Evolutionary conservation across 768 basidiomycete genomes (phyloP).

Genomic region (Leucocoprinus leucothites): DNA sequence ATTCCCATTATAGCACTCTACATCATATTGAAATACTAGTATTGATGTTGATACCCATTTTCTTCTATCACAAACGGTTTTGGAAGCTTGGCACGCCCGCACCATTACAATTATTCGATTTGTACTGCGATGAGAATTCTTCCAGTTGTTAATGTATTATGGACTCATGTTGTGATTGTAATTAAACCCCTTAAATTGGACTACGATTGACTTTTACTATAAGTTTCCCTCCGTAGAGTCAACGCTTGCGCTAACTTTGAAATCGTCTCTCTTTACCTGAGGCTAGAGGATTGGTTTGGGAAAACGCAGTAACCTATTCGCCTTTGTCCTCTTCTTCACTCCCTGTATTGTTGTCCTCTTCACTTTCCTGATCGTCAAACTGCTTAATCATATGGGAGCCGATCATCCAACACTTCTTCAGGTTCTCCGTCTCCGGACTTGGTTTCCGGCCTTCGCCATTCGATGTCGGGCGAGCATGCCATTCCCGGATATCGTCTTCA

Average conservation of each 20-base stretch:
- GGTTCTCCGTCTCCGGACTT: conserved; percentile 45
- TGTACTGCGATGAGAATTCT: too few relatives aligned
- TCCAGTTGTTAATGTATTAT: too few relatives aligned
- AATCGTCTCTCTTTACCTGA: too few relatives aligned
- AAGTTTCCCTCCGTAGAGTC: too few relatives aligned
- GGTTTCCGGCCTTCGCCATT: conserved; percentile 46
- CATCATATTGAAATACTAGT: conserved; percentile 81
- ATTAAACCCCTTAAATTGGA: too few relatives aligned
- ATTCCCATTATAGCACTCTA: conserved; percentile 56
- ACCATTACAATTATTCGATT: not conserved
- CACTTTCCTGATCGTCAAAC: conserved; percentile 74
- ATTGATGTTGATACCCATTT: conserved; percentile 33
- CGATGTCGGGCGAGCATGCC: conserved; percentile 64
- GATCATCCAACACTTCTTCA: conserved; percentile 67
- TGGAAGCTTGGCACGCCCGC: not conserved
- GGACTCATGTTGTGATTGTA: too few relatives aligned
- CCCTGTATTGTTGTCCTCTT: conserved; percentile 21
- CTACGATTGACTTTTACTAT: too few relatives aligned
- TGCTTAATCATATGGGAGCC: conserved; percentile 77
- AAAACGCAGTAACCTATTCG: conserved; percentile 5
- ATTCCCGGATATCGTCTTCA: conserved; percentile 85
- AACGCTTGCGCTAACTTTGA: too few relatives aligned
- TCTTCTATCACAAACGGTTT: not conserved
- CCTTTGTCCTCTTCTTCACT: conserved; percentile 9
- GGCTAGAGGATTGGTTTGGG: too few relatives aligned